A percentile compares a stretch with the other conserved stretches of the same genome.
phyloP scores from a whole-genome alignment of 306 rosid genomes.

The Cucurbita moschata region DNA sequence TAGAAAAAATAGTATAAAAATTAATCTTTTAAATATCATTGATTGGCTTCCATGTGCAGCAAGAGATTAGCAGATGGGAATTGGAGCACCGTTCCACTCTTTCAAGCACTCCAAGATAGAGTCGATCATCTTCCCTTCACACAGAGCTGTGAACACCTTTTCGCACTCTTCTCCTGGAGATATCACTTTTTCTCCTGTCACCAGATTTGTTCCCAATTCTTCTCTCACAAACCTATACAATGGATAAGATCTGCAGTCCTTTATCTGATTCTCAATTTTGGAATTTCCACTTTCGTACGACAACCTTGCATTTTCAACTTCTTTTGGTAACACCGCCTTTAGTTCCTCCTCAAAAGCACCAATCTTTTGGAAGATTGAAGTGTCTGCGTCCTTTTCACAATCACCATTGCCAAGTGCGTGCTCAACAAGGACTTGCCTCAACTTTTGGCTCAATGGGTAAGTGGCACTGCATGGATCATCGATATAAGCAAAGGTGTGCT shows the following conservation, averaged over 20 bases:
- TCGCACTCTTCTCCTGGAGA: slow-evolving; percentile 87
- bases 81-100: slow-evolving; percentile 82
- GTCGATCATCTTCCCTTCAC: slow-evolving; percentile 63
- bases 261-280: slow-evolving; percentile 36
- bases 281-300: slow-evolving; percentile 39
- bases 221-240: slow-evolving; percentile 71
- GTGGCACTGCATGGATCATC: slow-evolving; percentile 68
- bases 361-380: slow-evolving; percentile 83
- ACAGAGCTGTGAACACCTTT: slow-evolving; percentile 50
- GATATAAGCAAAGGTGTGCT: slow-evolving; percentile 42
- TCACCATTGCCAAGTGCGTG: slow-evolving; percentile 53
- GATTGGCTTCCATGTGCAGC: too few species aligned
- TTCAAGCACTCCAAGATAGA: slow-evolving; percentile 56
- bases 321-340: slow-evolving; percentile 49
- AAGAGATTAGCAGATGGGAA: slow-evolving; percentile 38
- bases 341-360: slow-evolving; percentile 60
- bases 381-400: slow-evolving; percentile 32
- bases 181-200: slow-evolving; percentile 42
- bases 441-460: slow-evolving; percentile 73
- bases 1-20: neutral
- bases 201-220: slow-evolving; percentile 34
- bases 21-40: neutral
- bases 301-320: slow-evolving; percentile 44
- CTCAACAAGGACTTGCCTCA: slow-evolving; percentile 63
- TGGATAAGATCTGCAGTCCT: slow-evolving; percentile 70